These are phyloP conservation scores for Globisporangium emineosum DNA, from an alignment of 352 stramenopile species.

Conservation along the genomic window DNA sequence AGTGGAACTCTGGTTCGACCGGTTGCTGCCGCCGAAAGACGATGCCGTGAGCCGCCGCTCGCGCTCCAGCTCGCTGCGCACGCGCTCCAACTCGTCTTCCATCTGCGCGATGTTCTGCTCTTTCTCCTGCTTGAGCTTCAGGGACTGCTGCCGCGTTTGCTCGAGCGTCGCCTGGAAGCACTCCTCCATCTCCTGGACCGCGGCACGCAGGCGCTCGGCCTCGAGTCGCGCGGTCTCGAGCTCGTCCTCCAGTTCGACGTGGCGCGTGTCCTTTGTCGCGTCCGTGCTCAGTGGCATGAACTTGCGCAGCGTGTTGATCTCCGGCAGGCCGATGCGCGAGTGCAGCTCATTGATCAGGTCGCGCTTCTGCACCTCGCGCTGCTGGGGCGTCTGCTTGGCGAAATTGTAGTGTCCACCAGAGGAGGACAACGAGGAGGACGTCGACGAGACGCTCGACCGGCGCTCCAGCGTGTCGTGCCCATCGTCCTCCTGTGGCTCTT, in stretches of 20 bases:
- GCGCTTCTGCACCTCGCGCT: slow-evolving; percentile 52
- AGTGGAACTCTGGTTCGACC: slow-evolving; percentile 21
- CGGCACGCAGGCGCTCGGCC: slow-evolving; percentile 50
- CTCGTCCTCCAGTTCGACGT: slow-evolving; percentile 49
- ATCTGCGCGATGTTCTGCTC: slow-evolving; percentile 48
- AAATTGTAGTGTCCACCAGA: not conserved
- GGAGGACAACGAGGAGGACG: not conserved
- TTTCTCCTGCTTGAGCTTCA: slow-evolving; percentile 60
- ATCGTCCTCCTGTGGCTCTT: slow-evolving; percentile 13
- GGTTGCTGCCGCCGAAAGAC: slow-evolving; percentile 30
- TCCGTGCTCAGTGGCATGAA: slow-evolving; percentile 67
- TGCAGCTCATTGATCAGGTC: slow-evolving; percentile 81
- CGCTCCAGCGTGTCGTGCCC: slow-evolving; percentile 2
- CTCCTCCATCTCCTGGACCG: slow-evolving; percentile 63
- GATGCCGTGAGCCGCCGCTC: slow-evolving; percentile 37
- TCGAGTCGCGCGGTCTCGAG: slow-evolving; percentile 53
- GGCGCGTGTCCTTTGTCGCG: slow-evolving; percentile 36
- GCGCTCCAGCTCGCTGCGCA: slow-evolving; percentile 48
- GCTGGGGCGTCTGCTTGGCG: slow-evolving; percentile 18
- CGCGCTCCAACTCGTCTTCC: slow-evolving; percentile 42
- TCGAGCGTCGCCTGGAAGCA: slow-evolving; percentile 40
- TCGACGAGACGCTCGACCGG: slow-evolving; percentile 1
- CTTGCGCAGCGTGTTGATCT: slow-evolving; percentile 61
- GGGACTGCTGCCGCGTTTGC: slow-evolving; percentile 49
- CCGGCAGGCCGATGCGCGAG: slow-evolving; percentile 56